These are phyloP conservation scores for Beauveria rudraprayagi DNA, from an alignment of 2,329 filamentous ascomycete genomes.

Conservation along the genomic window DNA sequence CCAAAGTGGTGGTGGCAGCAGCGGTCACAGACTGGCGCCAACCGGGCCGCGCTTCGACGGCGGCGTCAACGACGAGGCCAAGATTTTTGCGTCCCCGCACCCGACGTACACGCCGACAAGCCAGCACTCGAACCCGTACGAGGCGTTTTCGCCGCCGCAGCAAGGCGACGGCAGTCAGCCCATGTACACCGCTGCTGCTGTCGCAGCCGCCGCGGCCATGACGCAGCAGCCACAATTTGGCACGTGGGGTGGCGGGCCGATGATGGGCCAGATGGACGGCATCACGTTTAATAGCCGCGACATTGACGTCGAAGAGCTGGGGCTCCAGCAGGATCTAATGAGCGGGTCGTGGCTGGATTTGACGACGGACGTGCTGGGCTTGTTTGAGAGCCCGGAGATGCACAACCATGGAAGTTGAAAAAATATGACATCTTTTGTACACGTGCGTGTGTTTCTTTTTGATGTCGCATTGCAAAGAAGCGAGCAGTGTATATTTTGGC, in stretches of 20 bases:
- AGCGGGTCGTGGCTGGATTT: conserved; percentile 60
- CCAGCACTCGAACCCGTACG: conserved; percentile 35
- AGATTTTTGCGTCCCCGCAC: conserved; percentile 21
- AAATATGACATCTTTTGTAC: not conserved
- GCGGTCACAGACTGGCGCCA: conserved; percentile 13
- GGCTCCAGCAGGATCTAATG: conserved; percentile 55
- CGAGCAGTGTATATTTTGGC: conserved; percentile 1
- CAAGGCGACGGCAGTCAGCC: conserved; percentile 13
- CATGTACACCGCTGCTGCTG: conserved; percentile 22
- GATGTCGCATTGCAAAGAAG: conserved; percentile 1
- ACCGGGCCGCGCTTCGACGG: conserved; percentile 17
- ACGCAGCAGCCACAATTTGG: conserved; percentile 14
- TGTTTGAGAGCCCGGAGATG: conserved; percentile 37
- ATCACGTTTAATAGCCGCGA: conserved; percentile 73
- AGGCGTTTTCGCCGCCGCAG: conserved; percentile 33
- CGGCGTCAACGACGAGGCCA: conserved; percentile 24
- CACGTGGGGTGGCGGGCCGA: conserved; percentile 22
- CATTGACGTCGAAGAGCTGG: conserved; percentile 63
- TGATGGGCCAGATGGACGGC: conserved; percentile 32
- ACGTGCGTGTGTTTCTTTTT: not conserved
- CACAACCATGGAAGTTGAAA: conserved; percentile 14
- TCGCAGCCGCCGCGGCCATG: no score
- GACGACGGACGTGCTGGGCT: conserved; percentile 55
- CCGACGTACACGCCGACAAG: conserved; percentile 33
- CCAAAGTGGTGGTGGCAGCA: conserved; percentile 20